These are phyloP conservation scores for Penicillium hesseltinei DNA, from an alignment of 2,329 filamentous ascomycete species.

Conservation along the genomic window DNA sequence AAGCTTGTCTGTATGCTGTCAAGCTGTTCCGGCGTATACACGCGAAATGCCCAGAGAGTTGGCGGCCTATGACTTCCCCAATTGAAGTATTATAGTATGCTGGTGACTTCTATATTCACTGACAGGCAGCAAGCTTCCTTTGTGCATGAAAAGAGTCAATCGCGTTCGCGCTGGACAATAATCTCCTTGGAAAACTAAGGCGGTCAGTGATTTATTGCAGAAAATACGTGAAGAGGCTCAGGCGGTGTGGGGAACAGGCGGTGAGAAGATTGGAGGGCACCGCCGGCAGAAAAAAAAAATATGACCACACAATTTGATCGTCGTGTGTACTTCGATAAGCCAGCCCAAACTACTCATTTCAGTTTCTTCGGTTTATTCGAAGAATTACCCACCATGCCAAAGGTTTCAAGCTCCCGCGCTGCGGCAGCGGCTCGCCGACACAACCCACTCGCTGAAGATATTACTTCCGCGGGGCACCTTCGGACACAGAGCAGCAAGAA, in stretches of 20 bases:
- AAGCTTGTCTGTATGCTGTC: neutral
- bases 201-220: conserved; percentile 7
- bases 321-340: conserved; percentile 19
- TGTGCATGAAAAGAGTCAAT: neutral
- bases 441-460: conserved; percentile 87
- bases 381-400: conserved; percentile 64
- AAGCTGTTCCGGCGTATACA: neutral
- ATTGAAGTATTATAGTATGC: neutral
- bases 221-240: neutral
- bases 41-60: neutral
- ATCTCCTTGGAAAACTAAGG: neutral
- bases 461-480: conserved; percentile 67
- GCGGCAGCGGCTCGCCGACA: conserved; percentile 66
- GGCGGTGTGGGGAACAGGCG: neutral
- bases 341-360: neutral
- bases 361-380: neutral
- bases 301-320: conserved; percentile 39
- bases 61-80: neutral
- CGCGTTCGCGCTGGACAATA: neutral
- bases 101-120: neutral
- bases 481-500: conserved; percentile 72
- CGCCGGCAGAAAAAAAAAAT: conserved; percentile 37
- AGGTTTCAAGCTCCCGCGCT: conserved; percentile 62
- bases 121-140: neutral
- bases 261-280: conserved; percentile 16